These are phyloP conservation scores for Miamiensis avidus DNA, from an alignment of 169 alveolate species.

Conservation along the genomic window DNA sequence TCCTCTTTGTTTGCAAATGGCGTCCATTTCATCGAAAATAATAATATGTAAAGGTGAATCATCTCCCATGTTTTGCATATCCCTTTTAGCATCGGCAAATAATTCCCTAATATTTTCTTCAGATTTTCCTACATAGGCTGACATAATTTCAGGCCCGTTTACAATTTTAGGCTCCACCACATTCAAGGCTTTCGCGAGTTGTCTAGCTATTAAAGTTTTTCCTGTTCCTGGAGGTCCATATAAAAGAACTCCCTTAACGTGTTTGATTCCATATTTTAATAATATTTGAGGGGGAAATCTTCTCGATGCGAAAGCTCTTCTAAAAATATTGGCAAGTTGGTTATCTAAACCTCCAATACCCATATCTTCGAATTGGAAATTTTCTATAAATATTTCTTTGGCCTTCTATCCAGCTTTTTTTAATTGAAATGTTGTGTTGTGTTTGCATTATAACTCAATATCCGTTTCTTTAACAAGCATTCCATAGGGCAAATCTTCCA, in stretches of 20 bases:
- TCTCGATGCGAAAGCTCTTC: conserved; percentile 99
- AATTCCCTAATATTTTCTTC: conserved; percentile 98
- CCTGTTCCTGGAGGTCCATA: conserved; percentile 99
- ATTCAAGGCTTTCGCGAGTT: conserved; percentile 95
- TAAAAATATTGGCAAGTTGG: conserved; percentile 97
- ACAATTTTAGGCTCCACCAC: conserved; percentile 95
- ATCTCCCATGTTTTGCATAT: conserved; percentile 96
- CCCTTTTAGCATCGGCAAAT: conserved; percentile 95
- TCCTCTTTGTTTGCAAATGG: conserved; percentile 98
- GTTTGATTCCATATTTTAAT: conserved; percentile 97
- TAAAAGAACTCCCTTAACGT: conserved; percentile 96
- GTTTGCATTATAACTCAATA: conserved; percentile 55
- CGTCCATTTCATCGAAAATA: conserved; percentile 99
- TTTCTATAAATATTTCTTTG: conserved; percentile 25
- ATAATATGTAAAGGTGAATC: conserved; percentile 96
- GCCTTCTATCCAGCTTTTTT: conserved; percentile 51
- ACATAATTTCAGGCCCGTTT: conserved; percentile 91
- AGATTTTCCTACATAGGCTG: conserved; percentile 98
- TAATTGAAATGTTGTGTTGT: conserved; percentile 47
- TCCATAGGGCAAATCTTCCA: conserved; percentile 51
- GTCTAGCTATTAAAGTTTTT: conserved; percentile 99
- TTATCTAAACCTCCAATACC: conserved; percentile 93
- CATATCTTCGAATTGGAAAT: conserved; percentile 82
- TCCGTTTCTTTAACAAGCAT: conserved; percentile 53
- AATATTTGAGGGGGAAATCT: conserved; percentile 96